These are phyloP conservation scores for Lavandula angustifolia DNA, from an alignment of 257 asterid genomes.

Conservation along the genomic window DNA sequence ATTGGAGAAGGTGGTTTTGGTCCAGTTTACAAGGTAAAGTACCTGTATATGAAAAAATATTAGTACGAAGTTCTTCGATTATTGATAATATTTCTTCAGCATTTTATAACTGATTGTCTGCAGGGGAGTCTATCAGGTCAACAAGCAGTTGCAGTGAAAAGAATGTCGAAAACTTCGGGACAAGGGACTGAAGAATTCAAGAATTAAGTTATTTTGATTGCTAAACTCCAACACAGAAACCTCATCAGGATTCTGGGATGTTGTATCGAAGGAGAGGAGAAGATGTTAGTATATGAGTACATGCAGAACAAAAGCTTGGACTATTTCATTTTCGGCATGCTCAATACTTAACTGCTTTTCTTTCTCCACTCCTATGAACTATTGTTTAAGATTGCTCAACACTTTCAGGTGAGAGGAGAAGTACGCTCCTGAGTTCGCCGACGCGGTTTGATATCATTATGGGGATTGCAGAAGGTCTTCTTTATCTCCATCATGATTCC, in stretches of 20 bases:
- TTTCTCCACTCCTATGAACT: neutral
- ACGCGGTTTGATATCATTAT: conserved; percentile 24
- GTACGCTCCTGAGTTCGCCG: conserved; percentile 9
- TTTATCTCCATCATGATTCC: neutral
- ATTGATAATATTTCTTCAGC: neutral
- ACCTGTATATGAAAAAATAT: neutral
- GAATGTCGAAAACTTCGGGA: conserved; percentile 17
- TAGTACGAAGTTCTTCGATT: neutral
- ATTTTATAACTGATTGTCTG: neutral
- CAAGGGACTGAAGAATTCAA: conserved; percentile 27
- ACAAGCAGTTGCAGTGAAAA: conserved; percentile 9
- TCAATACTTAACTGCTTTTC: neutral
- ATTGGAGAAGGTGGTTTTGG: conserved; percentile 26
- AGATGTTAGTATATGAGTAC: conserved; percentile 24
- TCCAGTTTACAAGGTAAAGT: conserved; percentile 14
- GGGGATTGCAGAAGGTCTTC: conserved; percentile 27
- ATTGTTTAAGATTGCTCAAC: neutral
- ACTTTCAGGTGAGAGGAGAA: conserved; percentile 18
- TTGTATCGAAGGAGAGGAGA: conserved; percentile 18
- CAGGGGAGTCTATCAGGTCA: neutral
- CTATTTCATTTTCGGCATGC: conserved; percentile 12
- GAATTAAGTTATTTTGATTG: conserved; percentile 19
- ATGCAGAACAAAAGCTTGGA: conserved; percentile 20
- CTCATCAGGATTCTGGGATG: conserved; percentile 21
- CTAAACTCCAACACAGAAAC: conserved; percentile 23